Evolutionary conservation across 2,329 filamentous ascomycete genomes (phyloP), one percentile per base, ranked within the genome.

Genomic region (Macroventuria anomochaeta): DNA sequence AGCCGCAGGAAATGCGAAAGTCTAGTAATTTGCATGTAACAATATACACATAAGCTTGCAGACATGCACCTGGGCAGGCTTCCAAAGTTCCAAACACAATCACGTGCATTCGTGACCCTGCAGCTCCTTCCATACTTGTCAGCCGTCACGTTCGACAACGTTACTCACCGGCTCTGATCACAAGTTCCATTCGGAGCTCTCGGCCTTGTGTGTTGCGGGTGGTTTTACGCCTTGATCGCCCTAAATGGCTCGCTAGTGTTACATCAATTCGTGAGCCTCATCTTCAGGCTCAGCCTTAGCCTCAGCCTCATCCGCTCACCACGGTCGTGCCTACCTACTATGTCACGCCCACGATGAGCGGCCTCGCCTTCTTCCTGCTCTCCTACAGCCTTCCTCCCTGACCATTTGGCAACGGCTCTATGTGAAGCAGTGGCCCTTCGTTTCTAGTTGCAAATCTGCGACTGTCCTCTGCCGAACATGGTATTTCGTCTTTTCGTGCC

Each of bases 401-500:
- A 37, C 31, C 13, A 7, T 37, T 15, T 20, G 13, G 17, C 17
- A 26, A 7, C 20, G 15, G 7, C 13, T 29, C 8, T 28, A 5
- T 25, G 39, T 47, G 38, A 37, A 34, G 26, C 7, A 2, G 32
- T 20, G 21, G 21, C n/a, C 15, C 13, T 5, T 20, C 23, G 17
- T 20, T 5, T 10, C 8, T 15, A 26, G 21, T 12, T n/a, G 21
- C 10, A 21, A 32, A 7, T 15, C 21, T 15, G 36, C 40, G 25
- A 36, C 38, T 31, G 18, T 33, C 26, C 15, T 34, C 25, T 20
- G 26, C 26, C 34, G 21, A 46, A 31, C 15, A 70, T 72, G 68
- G 67, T 66, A 2, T 31, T 70, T 31, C 57, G 67, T 46, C 56
- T 70, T 6, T 69, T 66, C 51, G 61, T 65, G 12, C 68, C 64